These are phyloP conservation scores for Xylaria sp. DNA, from an alignment of 2,329 filamentous ascomycete species.

Conservation along the genomic window DNA sequence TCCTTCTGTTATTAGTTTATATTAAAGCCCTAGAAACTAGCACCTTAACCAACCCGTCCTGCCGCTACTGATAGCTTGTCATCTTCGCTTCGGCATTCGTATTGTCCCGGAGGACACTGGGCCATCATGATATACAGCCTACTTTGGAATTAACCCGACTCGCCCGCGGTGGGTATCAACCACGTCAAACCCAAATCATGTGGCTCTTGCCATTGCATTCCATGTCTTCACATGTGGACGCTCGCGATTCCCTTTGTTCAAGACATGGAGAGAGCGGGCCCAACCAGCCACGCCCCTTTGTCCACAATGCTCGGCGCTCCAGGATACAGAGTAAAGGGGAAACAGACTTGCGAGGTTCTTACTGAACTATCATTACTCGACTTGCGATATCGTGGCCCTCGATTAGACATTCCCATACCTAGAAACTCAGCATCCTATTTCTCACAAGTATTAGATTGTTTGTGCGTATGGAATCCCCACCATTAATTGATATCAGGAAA, in stretches of 20 bases:
- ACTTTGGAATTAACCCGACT: background rate
- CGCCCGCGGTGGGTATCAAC: background rate
- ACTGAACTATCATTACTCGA: background rate
- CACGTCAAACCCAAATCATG: background rate
- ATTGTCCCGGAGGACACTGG: background rate
- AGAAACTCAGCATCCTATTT: background rate
- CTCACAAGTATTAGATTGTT: background rate
- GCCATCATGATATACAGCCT: background rate
- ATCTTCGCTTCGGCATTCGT: background rate
- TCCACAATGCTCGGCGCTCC: background rate
- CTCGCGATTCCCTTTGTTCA: conserved; percentile 24
- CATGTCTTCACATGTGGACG: background rate
- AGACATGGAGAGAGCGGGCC: background rate
- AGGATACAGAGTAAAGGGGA: background rate
- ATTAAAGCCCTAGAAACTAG: background rate
- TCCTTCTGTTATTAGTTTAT: background rate
- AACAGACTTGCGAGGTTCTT: background rate
- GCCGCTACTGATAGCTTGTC: background rate
- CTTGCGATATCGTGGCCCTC: background rate
- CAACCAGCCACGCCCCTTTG: conserved; percentile 11
- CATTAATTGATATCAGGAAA: background rate
- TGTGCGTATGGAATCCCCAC: background rate
- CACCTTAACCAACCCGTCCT: background rate
- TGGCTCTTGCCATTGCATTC: conserved; percentile 4
- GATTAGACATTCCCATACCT: background rate